A percentile compares a stretch with the other conserved stretches of the same genome.
Evolutionary conservation across 345 rosid species (phyloP).

Genomic region (Mallotus nudiflorus): DNA sequence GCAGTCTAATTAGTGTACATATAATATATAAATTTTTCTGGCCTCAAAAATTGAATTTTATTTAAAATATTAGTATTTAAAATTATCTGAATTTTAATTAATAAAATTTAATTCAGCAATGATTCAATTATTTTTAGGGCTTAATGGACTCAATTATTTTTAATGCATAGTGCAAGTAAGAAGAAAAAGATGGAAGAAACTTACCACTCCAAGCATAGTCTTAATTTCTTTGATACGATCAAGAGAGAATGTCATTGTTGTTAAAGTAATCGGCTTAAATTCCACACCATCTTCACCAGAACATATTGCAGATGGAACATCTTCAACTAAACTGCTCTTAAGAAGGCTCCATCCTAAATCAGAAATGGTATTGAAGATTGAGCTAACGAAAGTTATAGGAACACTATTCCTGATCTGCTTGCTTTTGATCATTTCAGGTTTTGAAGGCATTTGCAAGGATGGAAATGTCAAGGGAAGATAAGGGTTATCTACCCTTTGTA

Average conservation of each 20-base stretch:
- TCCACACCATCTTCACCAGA: constrained; percentile 35
- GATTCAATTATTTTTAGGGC: no score
- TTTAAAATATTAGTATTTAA: no score
- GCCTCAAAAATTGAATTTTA: no score
- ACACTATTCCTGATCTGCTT: neutral
- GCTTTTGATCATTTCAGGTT: neutral
- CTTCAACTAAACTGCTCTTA: constrained; percentile 43
- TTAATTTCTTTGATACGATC: constrained; percentile 42
- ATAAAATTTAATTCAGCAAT: no score
- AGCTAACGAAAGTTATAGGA: constrained; percentile 5
- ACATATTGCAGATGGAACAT: constrained; percentile 36
- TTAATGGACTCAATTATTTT: no score
- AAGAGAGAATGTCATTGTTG: constrained; percentile 38
- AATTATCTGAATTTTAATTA: no score
- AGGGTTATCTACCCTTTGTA: constrained; percentile 50
- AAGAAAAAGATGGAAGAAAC: no score
- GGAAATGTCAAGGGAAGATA: constrained; percentile 47
- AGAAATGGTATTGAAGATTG: constrained; percentile 24
- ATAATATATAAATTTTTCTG: no score
- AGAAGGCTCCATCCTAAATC: constrained; percentile 44
- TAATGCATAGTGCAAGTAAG: no score
- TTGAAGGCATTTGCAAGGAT: neutral
- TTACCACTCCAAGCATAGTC: constrained; percentile 38
- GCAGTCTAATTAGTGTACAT: no score
- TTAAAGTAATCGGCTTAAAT: constrained; percentile 30